Conservation (phyloP, 2,329 filamentous ascomycete species). For the Myriosclerotinia scirpicola region DNA sequence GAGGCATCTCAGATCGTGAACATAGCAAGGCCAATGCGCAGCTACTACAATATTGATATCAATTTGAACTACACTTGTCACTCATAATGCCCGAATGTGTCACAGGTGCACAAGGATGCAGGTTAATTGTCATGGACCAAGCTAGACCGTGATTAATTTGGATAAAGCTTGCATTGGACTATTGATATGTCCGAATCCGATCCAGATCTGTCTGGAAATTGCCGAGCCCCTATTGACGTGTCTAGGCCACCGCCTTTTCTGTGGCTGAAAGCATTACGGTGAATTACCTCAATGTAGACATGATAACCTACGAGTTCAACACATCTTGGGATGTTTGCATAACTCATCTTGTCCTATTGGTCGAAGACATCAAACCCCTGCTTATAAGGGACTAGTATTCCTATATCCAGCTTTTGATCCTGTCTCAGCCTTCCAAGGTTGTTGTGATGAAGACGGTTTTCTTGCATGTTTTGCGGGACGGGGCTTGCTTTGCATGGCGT, state of each 20-base stretch:
- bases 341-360: background rate
- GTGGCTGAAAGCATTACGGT: background rate
- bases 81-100: background rate
- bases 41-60: background rate
- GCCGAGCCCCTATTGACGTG: background rate
- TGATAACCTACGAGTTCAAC: background rate
- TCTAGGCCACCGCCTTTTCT: background rate
- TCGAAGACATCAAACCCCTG: background rate
- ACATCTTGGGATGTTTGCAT: background rate
- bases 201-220: background rate
- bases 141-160: background rate
- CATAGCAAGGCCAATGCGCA: background rate
- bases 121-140: background rate
- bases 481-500: background rate
- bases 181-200: background rate
- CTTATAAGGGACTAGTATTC: background rate
- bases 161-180: constrained; percentile 2
- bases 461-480: constrained; percentile 11
- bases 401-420: background rate
- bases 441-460: constrained; percentile 7
- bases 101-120: background rate
- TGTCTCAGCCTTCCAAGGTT: constrained; percentile 11
- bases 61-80: background rate
- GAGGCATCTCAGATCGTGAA: constrained; percentile 2
- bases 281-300: background rate